phyloP scores from a whole-genome alignment of 1,284 basidiomycete genomes.

The Malassezia japonica region DNA sequence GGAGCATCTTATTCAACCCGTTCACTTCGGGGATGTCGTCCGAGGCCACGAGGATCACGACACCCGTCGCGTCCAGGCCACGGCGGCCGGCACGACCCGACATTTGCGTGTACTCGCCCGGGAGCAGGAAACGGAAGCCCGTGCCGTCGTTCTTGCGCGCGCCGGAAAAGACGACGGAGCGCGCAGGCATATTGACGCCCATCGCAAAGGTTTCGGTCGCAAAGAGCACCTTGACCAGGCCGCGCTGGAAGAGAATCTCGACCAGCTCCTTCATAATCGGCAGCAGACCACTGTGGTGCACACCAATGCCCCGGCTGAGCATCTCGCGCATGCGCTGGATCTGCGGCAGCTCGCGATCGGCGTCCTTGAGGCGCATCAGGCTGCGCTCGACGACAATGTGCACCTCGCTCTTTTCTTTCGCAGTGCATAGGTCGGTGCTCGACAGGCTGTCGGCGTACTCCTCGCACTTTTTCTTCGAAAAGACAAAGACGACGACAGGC shows the following conservation, averaged over 20 bases:
- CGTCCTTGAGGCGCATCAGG: slow-evolving; percentile 78
- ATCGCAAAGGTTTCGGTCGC: slow-evolving; percentile 99
- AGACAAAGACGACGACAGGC: slow-evolving; percentile 91
- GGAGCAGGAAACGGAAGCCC: slow-evolving; percentile 65
- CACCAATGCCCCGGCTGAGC: slow-evolving; percentile 82
- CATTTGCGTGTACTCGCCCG: slow-evolving; percentile 84
- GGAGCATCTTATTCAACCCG: slow-evolving; percentile 74
- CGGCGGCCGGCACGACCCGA: slow-evolving; percentile 92
- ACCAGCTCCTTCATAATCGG: slow-evolving; percentile 93
- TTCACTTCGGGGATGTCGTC: slow-evolving; percentile 63
- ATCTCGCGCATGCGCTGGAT: slow-evolving; percentile 84
- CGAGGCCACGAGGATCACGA: slow-evolving; percentile 72
- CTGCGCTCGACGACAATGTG: slow-evolving; percentile 90
- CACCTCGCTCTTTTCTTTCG: slow-evolving; percentile 86
- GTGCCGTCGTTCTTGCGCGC: slow-evolving; percentile 93
- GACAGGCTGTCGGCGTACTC: slow-evolving; percentile 84
- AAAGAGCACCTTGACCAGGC: slow-evolving; percentile 91
- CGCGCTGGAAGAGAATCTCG: slow-evolving; percentile 88
- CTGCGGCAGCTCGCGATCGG: slow-evolving; percentile 88
- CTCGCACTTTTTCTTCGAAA: slow-evolving; percentile 93
- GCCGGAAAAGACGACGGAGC: slow-evolving; percentile 88
- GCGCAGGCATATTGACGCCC: slow-evolving; percentile 96
- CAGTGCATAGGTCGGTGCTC: slow-evolving; percentile 76
- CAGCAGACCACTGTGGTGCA: slow-evolving; percentile 91
- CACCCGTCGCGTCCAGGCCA: slow-evolving; percentile 88